Base-by-base conservation (phyloP, 306 rosid genomes). In the Geum urbanum region DNA sequence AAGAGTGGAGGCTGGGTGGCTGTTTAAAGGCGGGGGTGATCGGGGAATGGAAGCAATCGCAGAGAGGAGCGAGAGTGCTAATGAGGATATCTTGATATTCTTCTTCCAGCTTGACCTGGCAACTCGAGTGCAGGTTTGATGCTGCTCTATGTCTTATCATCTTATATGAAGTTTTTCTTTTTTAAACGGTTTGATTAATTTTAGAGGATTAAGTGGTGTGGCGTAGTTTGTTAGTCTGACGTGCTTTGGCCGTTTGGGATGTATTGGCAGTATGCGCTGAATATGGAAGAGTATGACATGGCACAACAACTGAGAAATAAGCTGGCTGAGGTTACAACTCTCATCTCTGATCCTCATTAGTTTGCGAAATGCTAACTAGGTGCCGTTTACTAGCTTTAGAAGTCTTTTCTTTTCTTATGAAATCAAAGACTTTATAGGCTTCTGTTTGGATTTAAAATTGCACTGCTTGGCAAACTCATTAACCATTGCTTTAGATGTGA, bases 41-140 rank as follows among this genome's bases (percentile, higher is more conserved):
- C 83, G 67, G 57, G 85, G 76, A 56, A 75, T 67, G 79, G 92
- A 84, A 80, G 92, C 96, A 56, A 82, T 82, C 78, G 73, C 78
- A 5, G 97, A 92, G 83, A 90, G 79, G 48, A 92, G 98, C 54
- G 97, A 90, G 80, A 90, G 83, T 72, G 91, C 96, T 55, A 90
- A 88, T 79, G 95, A 92, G 78, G 90, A 84, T 84, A 85, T 92
- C 40, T 84, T 92, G 87, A 72, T 90, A 76, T 90, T 92, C 86
- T 90, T 90, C 74, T 92, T 92, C 76, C 96, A 85, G 81, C 70
- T 90, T 9, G 98, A 92, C 81, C 82, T 90, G 68, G 96, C 94
- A 51, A 92, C 98, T 54, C 82, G 98, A 78, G 98, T 90, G 22
- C 98, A 90, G 97, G 98, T 92, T 43, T 63, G 72, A 12, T 11